Evolutionary conservation across 2,329 filamentous ascomycete species (phyloP).

Genomic region (Mycosphaerella arachidis): DNA sequence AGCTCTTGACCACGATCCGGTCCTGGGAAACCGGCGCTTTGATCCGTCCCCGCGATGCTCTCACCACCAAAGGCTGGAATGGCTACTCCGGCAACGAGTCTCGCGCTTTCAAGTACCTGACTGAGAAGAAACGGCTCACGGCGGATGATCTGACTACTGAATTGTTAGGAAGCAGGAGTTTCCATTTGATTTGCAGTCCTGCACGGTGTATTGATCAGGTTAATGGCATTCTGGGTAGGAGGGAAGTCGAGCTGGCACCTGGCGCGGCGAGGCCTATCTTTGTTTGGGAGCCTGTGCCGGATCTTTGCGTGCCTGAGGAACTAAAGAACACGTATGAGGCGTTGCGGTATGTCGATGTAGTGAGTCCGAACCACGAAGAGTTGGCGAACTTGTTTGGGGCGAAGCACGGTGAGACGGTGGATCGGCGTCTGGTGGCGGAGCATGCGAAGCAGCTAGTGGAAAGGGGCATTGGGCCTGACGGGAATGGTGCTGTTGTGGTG

Average conservation of each 20-base stretch:
- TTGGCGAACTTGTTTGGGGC: slow-evolving; percentile 76
- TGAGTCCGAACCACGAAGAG: slow-evolving; percentile 82
- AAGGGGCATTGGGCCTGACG: slow-evolving; percentile 29
- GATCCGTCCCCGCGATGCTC: slow-evolving; percentile 60
- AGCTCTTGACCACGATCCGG: slow-evolving; percentile 59
- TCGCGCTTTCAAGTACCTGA: slow-evolving; percentile 73
- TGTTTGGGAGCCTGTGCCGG: slow-evolving; percentile 93
- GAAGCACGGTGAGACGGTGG: slow-evolving; percentile 29
- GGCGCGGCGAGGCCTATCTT: slow-evolving; percentile 55
- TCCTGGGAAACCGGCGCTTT: slow-evolving; percentile 73
- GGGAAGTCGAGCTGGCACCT: slow-evolving; percentile 32
- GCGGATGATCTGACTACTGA: slow-evolving; percentile 62
- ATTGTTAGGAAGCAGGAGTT: slow-evolving; percentile 68
- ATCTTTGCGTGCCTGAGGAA: slow-evolving; percentile 70
- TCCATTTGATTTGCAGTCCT: slow-evolving; percentile 84
- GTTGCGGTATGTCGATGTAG: slow-evolving; percentile 52
- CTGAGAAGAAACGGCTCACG: slow-evolving; percentile 77
- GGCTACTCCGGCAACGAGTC: slow-evolving; percentile 62
- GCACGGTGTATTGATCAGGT: slow-evolving; percentile 72
- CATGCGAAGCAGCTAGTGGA: slow-evolving; percentile 33
- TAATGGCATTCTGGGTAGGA: slow-evolving; percentile 58
- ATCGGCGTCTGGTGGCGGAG: slow-evolving; percentile 38
- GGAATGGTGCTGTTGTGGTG: slow-evolving; percentile 57
- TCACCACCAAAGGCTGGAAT: slow-evolving; percentile 91
- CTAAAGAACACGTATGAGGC: slow-evolving; percentile 51